Base-by-base conservation (phyloP, 495 filamentous ascomycete genomes). In the Podospora australis region DNA sequence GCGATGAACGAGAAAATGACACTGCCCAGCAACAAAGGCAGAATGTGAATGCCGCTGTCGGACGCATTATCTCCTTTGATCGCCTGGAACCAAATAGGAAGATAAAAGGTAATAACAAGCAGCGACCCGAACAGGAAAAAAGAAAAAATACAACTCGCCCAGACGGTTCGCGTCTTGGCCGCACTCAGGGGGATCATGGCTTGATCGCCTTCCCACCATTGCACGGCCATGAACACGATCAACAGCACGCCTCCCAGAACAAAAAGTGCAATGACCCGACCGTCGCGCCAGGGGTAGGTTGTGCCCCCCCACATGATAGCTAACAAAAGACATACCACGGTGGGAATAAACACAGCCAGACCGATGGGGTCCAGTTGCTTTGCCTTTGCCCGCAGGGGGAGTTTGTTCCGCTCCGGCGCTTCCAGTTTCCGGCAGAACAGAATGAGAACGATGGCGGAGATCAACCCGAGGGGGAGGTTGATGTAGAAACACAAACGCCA, bases 41-140 rank as follows among this genome's bases (percentile, higher is more conserved):
- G 62, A 17, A 74, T 80, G 50, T 72, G 73, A 56, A 87, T 80
- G n/a, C 86, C 86, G 3, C 79, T 82, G 30, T 75, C 68, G 4
- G 74, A 70, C 5, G 85, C 78, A 0, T 70, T 64, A 11, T 71
- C 74, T 39, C 71, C 73, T 52, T 84, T 79, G 63, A 88, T 78
- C 2, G 83, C 81, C 49, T 87, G 83, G 69, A 86, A 85, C 77
- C 77, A 87, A 76, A 73, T 40, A 13, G 59, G 52, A 0, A 56
- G 17, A 32, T 29, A 56, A 44, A 59, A 54, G 68, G 78, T 71
- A 48, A 80, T 75, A 55, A 79, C 77, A 71, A 73, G 80, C 36
- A 56, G 25, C 21, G 19, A 36, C 3, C 30, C 29, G 7, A 8
- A 16, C 78, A 23, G 14, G 22, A 20, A 11, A 24, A 39, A 13